phyloP scores from a whole-genome alignment of 2,329 filamentous ascomycete species.

The Colletotrichum lupini region DNA sequence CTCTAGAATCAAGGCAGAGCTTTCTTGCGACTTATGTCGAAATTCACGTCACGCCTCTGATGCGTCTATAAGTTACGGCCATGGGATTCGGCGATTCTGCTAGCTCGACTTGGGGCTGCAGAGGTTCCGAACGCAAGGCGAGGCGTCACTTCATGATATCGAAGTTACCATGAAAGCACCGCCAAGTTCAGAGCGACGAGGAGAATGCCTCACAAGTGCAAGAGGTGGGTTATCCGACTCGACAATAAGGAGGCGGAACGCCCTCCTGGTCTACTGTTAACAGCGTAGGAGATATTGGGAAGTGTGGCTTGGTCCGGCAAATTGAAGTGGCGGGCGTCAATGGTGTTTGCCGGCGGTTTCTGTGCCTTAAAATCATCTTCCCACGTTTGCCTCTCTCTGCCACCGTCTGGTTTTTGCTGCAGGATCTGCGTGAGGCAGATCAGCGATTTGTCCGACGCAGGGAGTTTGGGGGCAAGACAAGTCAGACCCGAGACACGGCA shows the following conservation, averaged over 20 bases:
- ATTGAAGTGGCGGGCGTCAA: not conserved
- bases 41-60: too few species aligned
- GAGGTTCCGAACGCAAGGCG: constrained; percentile 40
- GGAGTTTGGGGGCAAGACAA: constrained; percentile 14
- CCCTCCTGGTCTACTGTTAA: constrained; percentile 6
- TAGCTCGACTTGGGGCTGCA: not conserved
- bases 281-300: not conserved
- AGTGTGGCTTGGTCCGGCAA: constrained; percentile 12
- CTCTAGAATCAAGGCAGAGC: constrained; percentile 39
- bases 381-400: not conserved
- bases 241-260: constrained; percentile 38
- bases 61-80: not conserved
- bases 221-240: constrained; percentile 46
- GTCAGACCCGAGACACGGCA: constrained; percentile 22
- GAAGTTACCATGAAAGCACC: constrained; percentile 52
- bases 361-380: not conserved
- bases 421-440: constrained; percentile 4
- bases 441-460: not conserved
- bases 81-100: too few species aligned
- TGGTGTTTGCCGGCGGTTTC: constrained; percentile 3
- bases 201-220: constrained; percentile 54
- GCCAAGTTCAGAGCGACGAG: constrained; percentile 53
- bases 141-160: constrained; percentile 51
- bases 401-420: not conserved
- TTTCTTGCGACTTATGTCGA: constrained; percentile 39